phyloP scores from a whole-genome alignment of 805 yeast genomes.

The Lipomyces starkeyi region DNA sequence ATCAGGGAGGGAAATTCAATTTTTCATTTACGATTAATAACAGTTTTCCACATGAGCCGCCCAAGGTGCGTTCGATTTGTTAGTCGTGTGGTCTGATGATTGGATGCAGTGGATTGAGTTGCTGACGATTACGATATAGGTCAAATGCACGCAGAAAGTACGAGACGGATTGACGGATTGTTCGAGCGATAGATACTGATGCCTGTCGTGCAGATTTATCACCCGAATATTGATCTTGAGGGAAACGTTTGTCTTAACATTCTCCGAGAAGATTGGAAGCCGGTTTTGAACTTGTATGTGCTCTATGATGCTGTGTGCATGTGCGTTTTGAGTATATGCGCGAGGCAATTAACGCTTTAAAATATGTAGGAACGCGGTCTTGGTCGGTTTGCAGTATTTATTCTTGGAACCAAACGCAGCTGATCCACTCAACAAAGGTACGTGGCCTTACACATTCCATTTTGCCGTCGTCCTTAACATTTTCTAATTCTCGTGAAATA shows the following conservation, averaged over 20 bases:
- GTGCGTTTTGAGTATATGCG: background rate
- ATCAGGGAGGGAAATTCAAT: conserved; percentile 67
- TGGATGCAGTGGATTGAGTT: background rate
- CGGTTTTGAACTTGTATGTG: conserved; percentile 70
- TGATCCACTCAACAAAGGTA: conserved; percentile 85
- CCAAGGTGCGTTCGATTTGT: conserved; percentile 59
- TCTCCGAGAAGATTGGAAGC: conserved; percentile 94
- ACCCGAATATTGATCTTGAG: conserved; percentile 88
- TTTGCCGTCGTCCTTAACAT: background rate
- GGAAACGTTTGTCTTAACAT: conserved; percentile 94
- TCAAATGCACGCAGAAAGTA: conserved; percentile 44
- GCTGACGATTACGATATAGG: conserved; percentile 22
- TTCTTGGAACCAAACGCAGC: conserved; percentile 89
- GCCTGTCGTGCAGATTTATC: conserved; percentile 66
- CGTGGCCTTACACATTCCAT: conserved; percentile 6
- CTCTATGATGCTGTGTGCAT: background rate
- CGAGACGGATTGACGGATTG: background rate
- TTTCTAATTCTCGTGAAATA: background rate
- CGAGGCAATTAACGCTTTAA: background rate
- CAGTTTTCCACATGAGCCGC: conserved; percentile 91
- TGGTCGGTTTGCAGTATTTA: conserved; percentile 83
- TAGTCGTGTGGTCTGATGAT: background rate
- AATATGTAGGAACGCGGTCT: conserved; percentile 60
- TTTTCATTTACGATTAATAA: conserved; percentile 71
- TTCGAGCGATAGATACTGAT: background rate